Base-by-base conservation (phyloP, 2,329 filamentous ascomycete species). In the Nemania diffusa region DNA sequence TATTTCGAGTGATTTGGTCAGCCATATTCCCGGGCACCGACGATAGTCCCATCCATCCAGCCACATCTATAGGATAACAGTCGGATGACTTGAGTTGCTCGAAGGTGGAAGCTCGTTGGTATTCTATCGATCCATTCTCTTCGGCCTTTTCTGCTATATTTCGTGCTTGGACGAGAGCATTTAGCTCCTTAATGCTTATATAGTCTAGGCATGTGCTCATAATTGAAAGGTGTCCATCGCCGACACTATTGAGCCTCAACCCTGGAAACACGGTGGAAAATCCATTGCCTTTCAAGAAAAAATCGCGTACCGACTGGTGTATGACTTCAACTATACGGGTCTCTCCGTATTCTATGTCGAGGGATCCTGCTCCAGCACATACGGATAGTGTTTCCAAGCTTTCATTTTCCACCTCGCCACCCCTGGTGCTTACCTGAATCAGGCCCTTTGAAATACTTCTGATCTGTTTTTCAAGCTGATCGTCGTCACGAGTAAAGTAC, bases 321-420 rank as follows among this genome's bases (percentile, higher is more conserved):
- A 59, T 50, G 13, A 37, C 20, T 26, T 59, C 42, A 15, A 59
- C 57, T 3, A 59, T 9, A 5, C 57, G 17, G 17, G 42, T 51
- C 7, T 50, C 57, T 17, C 57, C 57, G 3, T 8, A 20, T 50
- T 37, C 57, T 11, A 50, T 15, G 13, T 37, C 20, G 26, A 59
- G 57, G 8, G 57, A 59, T 26, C 57, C 57, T 17, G 57, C 57
- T n/a, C 57, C 44, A 4, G 57, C 57, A 20, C 57, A 11, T 9
- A 37, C 29, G n/a, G 57, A 59, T 37, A 24, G 24, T 15, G 27
- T 15, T 50, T 58, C 44, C n/a, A 48, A 50, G 17, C 27, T 17
- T 37, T 26, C 57, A 27, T 59, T 20, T 26, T 34, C n/a, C 9
- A 26, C n/a, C 11, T 22, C 40, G 15, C 22, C 24, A 17, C 13